phyloP scores from a whole-genome alignment of 257 asterid species.

The Lavandula angustifolia region DNA sequence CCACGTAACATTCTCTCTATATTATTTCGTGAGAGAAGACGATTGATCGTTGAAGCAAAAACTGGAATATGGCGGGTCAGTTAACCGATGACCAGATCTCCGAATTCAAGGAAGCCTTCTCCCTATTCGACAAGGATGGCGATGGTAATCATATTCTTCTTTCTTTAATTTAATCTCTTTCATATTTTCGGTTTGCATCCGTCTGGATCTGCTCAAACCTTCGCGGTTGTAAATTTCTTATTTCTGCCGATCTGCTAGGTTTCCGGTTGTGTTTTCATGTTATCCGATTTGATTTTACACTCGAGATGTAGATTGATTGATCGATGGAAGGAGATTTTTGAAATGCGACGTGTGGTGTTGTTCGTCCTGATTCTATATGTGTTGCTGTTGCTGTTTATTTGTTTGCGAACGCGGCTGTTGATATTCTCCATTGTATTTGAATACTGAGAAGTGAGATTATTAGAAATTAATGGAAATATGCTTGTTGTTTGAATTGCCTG shows the following conservation, averaged over 20 bases:
- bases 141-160: slow-evolving; percentile 37
- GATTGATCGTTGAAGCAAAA: background rate
- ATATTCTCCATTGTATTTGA: slow-evolving; percentile 6
- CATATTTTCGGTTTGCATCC: background rate
- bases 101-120: slow-evolving; percentile 66
- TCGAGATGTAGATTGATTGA: slow-evolving; percentile 31
- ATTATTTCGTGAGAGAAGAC: slow-evolving; percentile 18
- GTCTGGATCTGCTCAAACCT: slow-evolving; percentile 14
- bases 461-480: background rate
- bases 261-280: slow-evolving; percentile 8
- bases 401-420: background rate
- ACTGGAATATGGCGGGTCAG: slow-evolving; percentile 43
- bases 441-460: slow-evolving; percentile 6
- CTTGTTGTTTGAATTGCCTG: slow-evolving; percentile 1
- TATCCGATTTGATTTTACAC: slow-evolving; percentile 3
- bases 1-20: slow-evolving; percentile 26
- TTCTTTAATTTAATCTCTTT: background rate
- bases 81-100: slow-evolving; percentile 45
- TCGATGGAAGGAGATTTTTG: slow-evolving; percentile 4
- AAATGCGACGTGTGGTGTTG: slow-evolving; percentile 9
- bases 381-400: background rate
- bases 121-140: slow-evolving; percentile 67
- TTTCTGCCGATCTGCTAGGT: slow-evolving; percentile 19
- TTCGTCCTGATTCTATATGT: slow-evolving; percentile 7
- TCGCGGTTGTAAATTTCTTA: slow-evolving; percentile 4